Percentiles rank a stretch among this genome's conserved stretches.
Evolutionary conservation across 306 rosid species (phyloP).

Genomic region (Carpinus viminea): DNA sequence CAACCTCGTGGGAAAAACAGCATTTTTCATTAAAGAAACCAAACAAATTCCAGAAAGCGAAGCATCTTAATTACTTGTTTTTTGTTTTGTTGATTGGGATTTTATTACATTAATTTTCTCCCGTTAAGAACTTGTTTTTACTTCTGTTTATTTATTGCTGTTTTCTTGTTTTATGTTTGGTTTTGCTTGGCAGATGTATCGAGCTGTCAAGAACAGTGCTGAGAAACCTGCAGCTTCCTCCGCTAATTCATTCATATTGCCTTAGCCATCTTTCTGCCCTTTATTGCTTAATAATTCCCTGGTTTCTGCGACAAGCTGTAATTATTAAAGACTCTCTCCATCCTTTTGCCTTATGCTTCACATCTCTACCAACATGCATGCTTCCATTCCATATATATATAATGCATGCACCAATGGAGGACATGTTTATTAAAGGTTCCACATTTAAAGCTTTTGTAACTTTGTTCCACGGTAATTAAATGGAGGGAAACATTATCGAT

Average conservation of each 20-base stretch:
- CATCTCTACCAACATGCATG: neutral
- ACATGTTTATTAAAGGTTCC: too few relatives aligned
- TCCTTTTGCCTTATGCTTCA: conserved; percentile 44
- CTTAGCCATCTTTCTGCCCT: neutral
- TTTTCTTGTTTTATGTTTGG: conserved; percentile 8
- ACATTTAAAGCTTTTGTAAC: too few relatives aligned
- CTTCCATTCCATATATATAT: too few relatives aligned
- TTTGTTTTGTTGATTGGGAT: conserved; percentile 4
- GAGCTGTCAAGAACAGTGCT: conserved; percentile 83
- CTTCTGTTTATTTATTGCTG: neutral
- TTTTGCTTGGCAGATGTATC: conserved; percentile 70
- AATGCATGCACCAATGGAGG: too few relatives aligned
- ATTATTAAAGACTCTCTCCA: conserved; percentile 34
- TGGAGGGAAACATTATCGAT: too few relatives aligned
- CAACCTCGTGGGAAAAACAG: conserved; percentile 48
- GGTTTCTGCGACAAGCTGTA: conserved; percentile 31
- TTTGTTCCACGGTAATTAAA: too few relatives aligned
- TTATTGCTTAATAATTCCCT: conserved; percentile 13
- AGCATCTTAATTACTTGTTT: conserved; percentile 28
- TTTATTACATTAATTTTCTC: conserved; percentile 14
- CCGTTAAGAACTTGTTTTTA: neutral
- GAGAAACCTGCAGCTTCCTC: conserved; percentile 86
- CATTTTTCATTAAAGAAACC: conserved; percentile 42
- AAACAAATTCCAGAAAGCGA: conserved; percentile 31
- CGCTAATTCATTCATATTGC: conserved; percentile 47